Evolutionary conservation across 2,329 filamentous ascomycete genomes (phyloP), one percentile per base, ranked within the genome.

Genomic region (Clathrospora elynae): DNA sequence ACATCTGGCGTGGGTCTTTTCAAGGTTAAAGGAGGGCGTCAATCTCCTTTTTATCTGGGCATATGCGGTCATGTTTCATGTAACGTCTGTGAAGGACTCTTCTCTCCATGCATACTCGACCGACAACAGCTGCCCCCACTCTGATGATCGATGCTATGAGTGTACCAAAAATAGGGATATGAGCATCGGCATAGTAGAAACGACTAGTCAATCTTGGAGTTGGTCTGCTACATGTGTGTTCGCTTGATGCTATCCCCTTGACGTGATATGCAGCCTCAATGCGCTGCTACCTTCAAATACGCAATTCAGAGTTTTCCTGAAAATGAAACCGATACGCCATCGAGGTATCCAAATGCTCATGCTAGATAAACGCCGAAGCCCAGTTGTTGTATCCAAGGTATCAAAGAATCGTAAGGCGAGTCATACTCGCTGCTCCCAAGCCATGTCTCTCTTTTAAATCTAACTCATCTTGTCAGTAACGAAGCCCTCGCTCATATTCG

Each of bases 61-160:
- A 70, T 68, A 68, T 70, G 64, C 67, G 67, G 68, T 70, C 67
- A 71, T 67, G 68, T 67, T 70, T 69, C 67, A 69, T 71, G 68
- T 71, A 32, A 71, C 62, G 68, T 71, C 67, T 67, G 65, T 62
- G 66, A 70, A 67, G 59, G 61, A 65, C 61, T 63, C 57, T 61
- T 63, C 59, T 61, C 60, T 65, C 57, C 58, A 62, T 58, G 65
- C 65, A 66, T 62, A 56, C 59, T 60, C 57, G 53, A 62, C 63
- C 59, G 56, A 61, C 60, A 62, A 59, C n/a, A 58, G 55, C 59
- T 64, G 57, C 59, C 42, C 30, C 59, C 59, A 55, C 55, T 59
- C 54, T 59, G 57, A 55, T 60, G 41, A 57, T 53, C 49, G 61
- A 62, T 66, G 64, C 59, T 56, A 66, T 66, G 61, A 64, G 49